A percentile compares a stretch with the other conserved stretches of the same genome.
Conservation (phyloP, 305 asterid species). For the Galium porrigens region DNA sequence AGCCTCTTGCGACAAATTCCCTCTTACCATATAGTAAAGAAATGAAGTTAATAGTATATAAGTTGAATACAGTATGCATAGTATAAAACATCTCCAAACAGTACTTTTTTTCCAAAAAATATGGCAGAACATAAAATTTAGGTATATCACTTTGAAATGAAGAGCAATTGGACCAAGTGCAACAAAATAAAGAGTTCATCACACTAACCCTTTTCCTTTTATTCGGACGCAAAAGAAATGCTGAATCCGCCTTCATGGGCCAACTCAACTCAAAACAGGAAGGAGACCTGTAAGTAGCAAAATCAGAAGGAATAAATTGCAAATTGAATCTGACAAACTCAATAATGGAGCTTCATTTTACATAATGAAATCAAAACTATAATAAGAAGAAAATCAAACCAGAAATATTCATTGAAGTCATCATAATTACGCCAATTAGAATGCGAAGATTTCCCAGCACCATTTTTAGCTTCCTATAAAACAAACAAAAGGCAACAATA, state of each 20-base stretch:
- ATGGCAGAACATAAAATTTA: not conserved
- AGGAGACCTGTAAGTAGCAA: slow-evolving; percentile 48
- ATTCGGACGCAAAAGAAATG: slow-evolving; percentile 51
- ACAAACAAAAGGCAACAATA: not conserved
- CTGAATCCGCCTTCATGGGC: slow-evolving; percentile 63
- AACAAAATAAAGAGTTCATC: slow-evolving; percentile 10
- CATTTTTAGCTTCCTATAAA: slow-evolving; percentile 68
- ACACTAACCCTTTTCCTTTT: slow-evolving; percentile 67
- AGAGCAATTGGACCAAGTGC: not conserved
- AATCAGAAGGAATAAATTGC: slow-evolving; percentile 9
- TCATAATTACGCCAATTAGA: slow-evolving; percentile 94
- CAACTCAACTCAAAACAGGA: slow-evolving; percentile 74
- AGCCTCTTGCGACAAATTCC: not conserved
- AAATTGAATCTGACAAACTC: slow-evolving; percentile 13
- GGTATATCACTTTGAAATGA: not conserved
- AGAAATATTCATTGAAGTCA: slow-evolving; percentile 91
- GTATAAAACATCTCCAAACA: not conserved
- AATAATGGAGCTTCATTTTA: not conserved
- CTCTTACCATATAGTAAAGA: not conserved
- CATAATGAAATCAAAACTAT: not conserved
- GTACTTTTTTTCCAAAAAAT: not conserved
- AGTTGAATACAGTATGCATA: too few species aligned
- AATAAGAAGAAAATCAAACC: slow-evolving; percentile 29
- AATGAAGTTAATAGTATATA: not conserved
- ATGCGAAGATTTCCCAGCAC: slow-evolving; percentile 85